Conservation (phyloP, 202 grass and related monocot genomes). For the Dendrocalamus latiflorus region DNA sequence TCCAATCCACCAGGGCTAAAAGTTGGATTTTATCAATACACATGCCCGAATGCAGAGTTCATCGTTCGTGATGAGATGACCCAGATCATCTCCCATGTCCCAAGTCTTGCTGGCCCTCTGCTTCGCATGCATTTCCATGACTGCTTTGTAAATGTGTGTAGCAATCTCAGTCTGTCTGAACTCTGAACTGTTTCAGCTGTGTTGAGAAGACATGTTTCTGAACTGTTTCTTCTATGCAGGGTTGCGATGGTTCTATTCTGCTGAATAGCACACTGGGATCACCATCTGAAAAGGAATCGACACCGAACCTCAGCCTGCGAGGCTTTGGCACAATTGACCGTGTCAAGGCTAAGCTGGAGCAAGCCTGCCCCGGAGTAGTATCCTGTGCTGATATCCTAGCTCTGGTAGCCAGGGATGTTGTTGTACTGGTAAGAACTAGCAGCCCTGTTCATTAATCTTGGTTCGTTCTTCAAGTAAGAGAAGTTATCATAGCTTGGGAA, state of each 20-base stretch:
- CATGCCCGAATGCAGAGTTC: constrained; percentile 55
- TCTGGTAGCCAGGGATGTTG: no score
- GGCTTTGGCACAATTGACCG: constrained; percentile 62
- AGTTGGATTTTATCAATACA: constrained; percentile 57
- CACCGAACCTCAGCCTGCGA: constrained; percentile 59
- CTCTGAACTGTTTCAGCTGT: neutral
- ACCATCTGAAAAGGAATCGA: constrained; percentile 55
- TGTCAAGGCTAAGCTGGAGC: constrained; percentile 67
- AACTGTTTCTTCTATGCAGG: constrained; percentile 36
- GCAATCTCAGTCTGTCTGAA: neutral
- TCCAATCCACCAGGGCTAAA: constrained; percentile 38
- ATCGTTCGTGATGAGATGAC: constrained; percentile 49
- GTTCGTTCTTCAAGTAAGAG: constrained; percentile 3
- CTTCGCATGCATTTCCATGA: constrained; percentile 89
- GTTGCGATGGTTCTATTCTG: constrained; percentile 76
- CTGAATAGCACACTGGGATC: constrained; percentile 41
- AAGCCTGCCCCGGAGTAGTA: constrained; percentile 71
- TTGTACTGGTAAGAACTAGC: constrained; percentile 56
- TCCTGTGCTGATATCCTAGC: constrained; percentile 82
- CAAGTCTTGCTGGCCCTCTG: constrained; percentile 54
- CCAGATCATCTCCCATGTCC: constrained; percentile 33
- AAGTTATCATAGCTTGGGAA: neutral
- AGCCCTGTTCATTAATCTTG: neutral
- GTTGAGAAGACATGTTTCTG: neutral
- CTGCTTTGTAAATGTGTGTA: constrained; percentile 81